Base-by-base conservation (phyloP, 495 filamentous ascomycete genomes). In the Recurvomyces mirabilis region DNA sequence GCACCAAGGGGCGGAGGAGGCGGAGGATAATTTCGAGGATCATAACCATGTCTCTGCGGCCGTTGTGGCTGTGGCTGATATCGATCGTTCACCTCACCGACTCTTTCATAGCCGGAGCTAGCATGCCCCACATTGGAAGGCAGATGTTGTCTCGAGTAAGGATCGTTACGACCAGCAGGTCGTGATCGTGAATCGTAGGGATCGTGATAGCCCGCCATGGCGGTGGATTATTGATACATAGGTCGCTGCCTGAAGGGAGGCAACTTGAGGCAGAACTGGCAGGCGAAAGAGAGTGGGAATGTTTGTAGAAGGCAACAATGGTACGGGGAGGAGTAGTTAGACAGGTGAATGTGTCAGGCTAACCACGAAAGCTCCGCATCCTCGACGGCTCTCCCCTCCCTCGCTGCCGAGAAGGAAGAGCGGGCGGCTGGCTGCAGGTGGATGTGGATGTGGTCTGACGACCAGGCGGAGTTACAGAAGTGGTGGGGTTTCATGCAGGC, bases 1-100 rank as follows among this genome's bases (percentile, higher is more conserved):
- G 14, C 20, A 26, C 48, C 43, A 17, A 34, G 43, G 11, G 49
- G 37, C 25, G 37, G 44, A 15, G 36, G 51, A 11, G 58, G 46
- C 7, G 58, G 53, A 34, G 46, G 51, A 24, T 45, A 38, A 38
- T 56, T 51, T 32, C 53, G 50, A 29, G 53, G 45, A 24, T 58
- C 49, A 44, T 47, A 56, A 36, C 28, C 17, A 40, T 41, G 19
- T 31, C 29, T 24, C 11, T 30, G 40, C 41, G 23, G 2, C 14
- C 37, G 37, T 13, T 5, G 21, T 43, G 41, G 17, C 9, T n/a
- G n/a, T n/a, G n/a, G n/a, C n/a, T n/a, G n/a, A n/a, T n/a, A n/a
- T n/a, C n/a, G n/a, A n/a, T n/a, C n/a, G n/a, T n/a, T n/a, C n/a
- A n/a, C 44, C 36, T 47, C 35, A 40, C 44, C 44, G 36, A 13